Evolutionary conservation across 1,284 basidiomycete species (phyloP).

Genomic region (Trichosporon asahii): DNA sequence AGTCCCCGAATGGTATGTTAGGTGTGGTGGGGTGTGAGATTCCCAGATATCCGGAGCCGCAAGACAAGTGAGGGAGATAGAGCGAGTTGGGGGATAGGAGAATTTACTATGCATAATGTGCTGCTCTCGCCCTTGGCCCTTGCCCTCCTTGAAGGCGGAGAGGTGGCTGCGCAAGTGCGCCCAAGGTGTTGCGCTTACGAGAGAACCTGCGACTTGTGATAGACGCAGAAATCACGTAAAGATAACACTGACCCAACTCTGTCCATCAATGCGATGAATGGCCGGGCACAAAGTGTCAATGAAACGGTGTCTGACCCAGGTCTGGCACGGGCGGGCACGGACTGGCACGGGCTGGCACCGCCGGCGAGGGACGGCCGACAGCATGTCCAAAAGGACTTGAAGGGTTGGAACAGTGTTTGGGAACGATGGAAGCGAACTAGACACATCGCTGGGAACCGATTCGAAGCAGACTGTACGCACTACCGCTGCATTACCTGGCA

Average conservation of each 20-base stretch:
- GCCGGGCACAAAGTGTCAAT: not conserved
- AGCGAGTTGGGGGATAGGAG: not conserved
- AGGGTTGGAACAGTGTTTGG: not conserved
- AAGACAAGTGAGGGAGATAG: not conserved
- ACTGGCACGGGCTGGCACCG: not conserved
- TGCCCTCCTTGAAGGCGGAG: not conserved
- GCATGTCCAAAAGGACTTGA: too few species aligned
- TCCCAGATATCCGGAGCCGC: too few species aligned
- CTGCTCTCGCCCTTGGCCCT: not conserved
- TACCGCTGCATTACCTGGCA: too few species aligned
- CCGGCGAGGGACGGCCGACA: not conserved
- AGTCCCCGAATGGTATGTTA: too few species aligned
- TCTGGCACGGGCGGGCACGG: not conserved
- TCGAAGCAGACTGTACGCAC: not conserved
- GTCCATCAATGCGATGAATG: not conserved
- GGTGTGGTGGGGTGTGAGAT: too few species aligned
- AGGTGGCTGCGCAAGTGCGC: too few species aligned
- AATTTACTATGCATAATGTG: not conserved
- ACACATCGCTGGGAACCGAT: not conserved
- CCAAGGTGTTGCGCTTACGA: not conserved
- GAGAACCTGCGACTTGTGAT: not conserved
- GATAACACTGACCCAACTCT: not conserved
- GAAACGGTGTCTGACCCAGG: not conserved
- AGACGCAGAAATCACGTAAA: conserved; percentile 2
- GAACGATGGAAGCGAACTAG: not conserved